Evolutionary conservation across 2,329 filamentous ascomycete species (phyloP).

Genomic region (Alternaria panax): DNA sequence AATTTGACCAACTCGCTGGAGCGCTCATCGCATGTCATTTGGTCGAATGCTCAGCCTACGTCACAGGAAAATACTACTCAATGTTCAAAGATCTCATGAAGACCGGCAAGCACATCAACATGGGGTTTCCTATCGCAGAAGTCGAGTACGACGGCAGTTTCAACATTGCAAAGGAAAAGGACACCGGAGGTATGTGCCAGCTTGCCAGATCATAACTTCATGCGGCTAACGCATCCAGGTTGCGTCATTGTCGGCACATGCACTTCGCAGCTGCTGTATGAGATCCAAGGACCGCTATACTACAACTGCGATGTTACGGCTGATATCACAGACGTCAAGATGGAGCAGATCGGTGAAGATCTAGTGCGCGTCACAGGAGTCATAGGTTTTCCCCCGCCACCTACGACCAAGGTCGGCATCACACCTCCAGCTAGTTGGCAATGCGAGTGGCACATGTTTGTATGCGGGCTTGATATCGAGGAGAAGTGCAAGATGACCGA

Average conservation of each 20-base stretch:
- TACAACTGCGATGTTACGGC: slow-evolving; percentile 56
- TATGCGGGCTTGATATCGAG: slow-evolving; percentile 40
- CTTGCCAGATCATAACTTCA: fast-evolving
- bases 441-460: slow-evolving; percentile 34
- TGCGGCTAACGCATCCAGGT: slow-evolving; percentile 8
- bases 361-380: slow-evolving; percentile 49
- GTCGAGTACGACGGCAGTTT: slow-evolving; percentile 28
- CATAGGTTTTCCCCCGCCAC: slow-evolving; percentile 55
- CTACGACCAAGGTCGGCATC: slow-evolving; percentile 56
- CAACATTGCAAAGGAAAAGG: slow-evolving; percentile 43
- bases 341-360: slow-evolving; percentile 55
- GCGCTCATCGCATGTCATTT: slow-evolving; percentile 53
- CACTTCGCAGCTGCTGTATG: slow-evolving; percentile 59
- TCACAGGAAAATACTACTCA: slow-evolving; percentile 42
- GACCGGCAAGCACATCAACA: slow-evolving; percentile 45
- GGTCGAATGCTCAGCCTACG: slow-evolving; percentile 51
- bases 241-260: slow-evolving; percentile 57
- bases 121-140: slow-evolving; percentile 38
- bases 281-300: slow-evolving; percentile 48
- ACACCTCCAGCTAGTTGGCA: slow-evolving; percentile 41
- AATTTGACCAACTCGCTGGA: slow-evolving; percentile 44
- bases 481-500: slow-evolving; percentile 36
- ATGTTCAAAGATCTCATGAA: slow-evolving; percentile 50
- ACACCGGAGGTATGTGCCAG: slow-evolving; percentile 36
- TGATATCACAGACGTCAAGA: slow-evolving; percentile 33